Evolutionary conservation across 129 eudicot species (phyloP).

Genomic region (Ambrosia trifida): DNA sequence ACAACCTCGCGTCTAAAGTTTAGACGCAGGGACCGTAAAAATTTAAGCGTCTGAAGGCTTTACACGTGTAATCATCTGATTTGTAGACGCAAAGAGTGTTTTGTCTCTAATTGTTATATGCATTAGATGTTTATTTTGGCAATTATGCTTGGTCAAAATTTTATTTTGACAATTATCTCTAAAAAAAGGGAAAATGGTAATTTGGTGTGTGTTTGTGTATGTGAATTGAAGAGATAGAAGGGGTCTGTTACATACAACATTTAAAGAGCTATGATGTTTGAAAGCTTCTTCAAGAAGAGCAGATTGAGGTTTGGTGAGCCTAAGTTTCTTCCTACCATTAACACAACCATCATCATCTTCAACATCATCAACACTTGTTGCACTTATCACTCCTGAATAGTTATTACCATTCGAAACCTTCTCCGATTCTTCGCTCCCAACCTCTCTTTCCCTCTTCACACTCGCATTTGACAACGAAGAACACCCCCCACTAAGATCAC

Average conservation of each 20-base stretch:
- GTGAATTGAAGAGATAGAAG: background rate
- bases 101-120: too few species aligned
- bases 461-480: constrained; percentile 59
- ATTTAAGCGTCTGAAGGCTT: too few species aligned
- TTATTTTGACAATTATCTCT: too few species aligned
- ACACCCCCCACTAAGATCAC: constrained; percentile 2
- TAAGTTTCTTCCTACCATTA: constrained; percentile 82
- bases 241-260: constrained; percentile 55
- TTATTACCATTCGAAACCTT: constrained; percentile 13
- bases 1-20: too few species aligned
- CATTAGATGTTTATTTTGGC: too few species aligned
- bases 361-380: constrained; percentile 42
- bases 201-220: background rate
- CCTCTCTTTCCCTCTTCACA: constrained; percentile 70
- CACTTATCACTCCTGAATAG: constrained; percentile 20
- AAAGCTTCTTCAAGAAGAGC: constrained; percentile 93
- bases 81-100: too few species aligned
- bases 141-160: too few species aligned
- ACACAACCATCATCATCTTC: constrained; percentile 77
- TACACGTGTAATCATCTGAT: too few species aligned
- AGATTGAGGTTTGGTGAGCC: constrained; percentile 90
- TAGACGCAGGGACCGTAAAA: too few species aligned
- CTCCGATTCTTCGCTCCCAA: constrained; percentile 59
- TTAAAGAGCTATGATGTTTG: constrained; percentile 78
- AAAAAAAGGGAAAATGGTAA: too few species aligned